These are phyloP conservation scores for Stagonosporopsis vannaccii DNA, from an alignment of 2,329 filamentous ascomycete genomes.

Conservation along the genomic window DNA sequence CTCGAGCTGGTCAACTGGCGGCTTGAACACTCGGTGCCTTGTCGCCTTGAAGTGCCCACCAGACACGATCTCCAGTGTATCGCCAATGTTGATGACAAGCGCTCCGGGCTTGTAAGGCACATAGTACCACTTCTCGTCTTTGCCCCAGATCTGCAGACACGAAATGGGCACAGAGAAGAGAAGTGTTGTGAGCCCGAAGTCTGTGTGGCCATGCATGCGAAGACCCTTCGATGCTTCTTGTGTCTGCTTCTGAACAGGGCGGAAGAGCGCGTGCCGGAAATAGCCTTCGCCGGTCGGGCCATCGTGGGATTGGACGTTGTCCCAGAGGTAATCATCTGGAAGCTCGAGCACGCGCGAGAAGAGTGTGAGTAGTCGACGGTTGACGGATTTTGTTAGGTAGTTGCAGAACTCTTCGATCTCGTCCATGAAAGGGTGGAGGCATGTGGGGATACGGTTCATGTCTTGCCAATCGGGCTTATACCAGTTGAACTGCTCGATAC, in stretches of 20 bases:
- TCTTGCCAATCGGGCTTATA: slow-evolving; percentile 58
- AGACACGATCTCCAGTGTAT: slow-evolving; percentile 53
- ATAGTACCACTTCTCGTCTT: slow-evolving; percentile 36
- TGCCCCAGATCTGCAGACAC: slow-evolving; percentile 36
- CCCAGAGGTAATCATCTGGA: slow-evolving; percentile 34
- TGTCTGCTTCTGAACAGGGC: slow-evolving; percentile 32
- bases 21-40: slow-evolving; percentile 54
- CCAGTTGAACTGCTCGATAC: slow-evolving; percentile 64
- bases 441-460: slow-evolving; percentile 54
- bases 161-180: slow-evolving; percentile 35
- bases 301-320: slow-evolving; percentile 33
- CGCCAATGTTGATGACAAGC: slow-evolving; percentile 38
- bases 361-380: slow-evolving; percentile 46
- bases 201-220: slow-evolving; percentile 43
- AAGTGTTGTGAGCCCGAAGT: slow-evolving; percentile 36
- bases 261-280: slow-evolving; percentile 34
- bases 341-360: slow-evolving; percentile 35
- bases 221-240: slow-evolving; percentile 37
- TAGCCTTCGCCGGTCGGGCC: slow-evolving; percentile 34
- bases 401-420: slow-evolving; percentile 57
- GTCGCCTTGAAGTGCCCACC: slow-evolving; percentile 59
- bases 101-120: slow-evolving; percentile 36
- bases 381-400: slow-evolving; percentile 59
- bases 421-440: slow-evolving; percentile 59
- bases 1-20: slow-evolving; percentile 50